phyloP scores from a whole-genome alignment of 2,329 filamentous ascomycete species.

The Pezicula radicicola region DNA sequence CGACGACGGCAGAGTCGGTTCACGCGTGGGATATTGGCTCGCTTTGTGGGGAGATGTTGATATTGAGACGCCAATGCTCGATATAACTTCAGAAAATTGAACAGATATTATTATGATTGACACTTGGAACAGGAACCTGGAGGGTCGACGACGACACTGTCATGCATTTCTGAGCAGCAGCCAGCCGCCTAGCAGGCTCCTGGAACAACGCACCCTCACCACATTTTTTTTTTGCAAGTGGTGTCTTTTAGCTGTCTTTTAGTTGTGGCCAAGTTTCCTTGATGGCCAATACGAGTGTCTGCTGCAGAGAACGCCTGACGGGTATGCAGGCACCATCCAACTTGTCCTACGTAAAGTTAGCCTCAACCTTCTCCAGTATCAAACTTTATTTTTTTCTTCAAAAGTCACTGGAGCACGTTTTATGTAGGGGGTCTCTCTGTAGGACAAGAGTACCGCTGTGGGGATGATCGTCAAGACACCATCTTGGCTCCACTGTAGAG shows the following conservation, averaged over 20 bases:
- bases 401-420: constrained; percentile 1
- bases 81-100: too few relatives aligned
- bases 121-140: too few relatives aligned
- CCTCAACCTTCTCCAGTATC: neutral
- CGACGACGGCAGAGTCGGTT: too few relatives aligned
- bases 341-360: neutral
- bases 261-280: too few relatives aligned
- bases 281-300: neutral
- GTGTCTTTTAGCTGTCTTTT: neutral
- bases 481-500: neutral
- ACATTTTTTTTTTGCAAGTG: neutral
- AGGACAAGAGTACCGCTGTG: neutral
- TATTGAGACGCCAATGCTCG: too few relatives aligned
- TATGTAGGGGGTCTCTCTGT: neutral
- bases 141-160: too few relatives aligned
- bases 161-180: too few relatives aligned
- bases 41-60: too few relatives aligned
- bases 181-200: too few relatives aligned
- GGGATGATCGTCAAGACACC: neutral
- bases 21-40: too few relatives aligned
- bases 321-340: constrained; percentile 1
- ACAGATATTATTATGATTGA: too few relatives aligned
- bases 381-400: neutral
- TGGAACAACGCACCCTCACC: too few relatives aligned
- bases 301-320: neutral